Base-by-base conservation (phyloP, 805 yeast genomes). In the Metschnikowia aberdeeniae region DNA sequence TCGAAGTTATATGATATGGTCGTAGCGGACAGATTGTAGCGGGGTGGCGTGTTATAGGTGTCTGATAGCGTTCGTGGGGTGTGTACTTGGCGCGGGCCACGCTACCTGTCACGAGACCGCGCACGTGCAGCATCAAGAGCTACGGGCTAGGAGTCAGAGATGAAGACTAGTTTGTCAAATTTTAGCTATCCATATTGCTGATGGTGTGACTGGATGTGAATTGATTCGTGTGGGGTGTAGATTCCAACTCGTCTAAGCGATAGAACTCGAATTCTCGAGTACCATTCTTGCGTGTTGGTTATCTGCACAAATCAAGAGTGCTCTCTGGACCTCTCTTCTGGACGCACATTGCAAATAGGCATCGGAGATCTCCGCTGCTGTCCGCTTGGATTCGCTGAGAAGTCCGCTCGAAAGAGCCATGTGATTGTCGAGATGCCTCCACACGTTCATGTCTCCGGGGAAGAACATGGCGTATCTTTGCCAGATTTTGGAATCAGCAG, bases 391-490 rank as follows among this genome's bases (percentile, higher is more conserved):
- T 36, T 72, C 78, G 0, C 75, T 71, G 22, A 72, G 67, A 9
- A 73, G 58, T 2, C 89, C 84, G 8, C 87, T 72, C 40, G 77
- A 70, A 35, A 84, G 63, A 0, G 89, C 81, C 58, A 82, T 74
- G 41, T 67, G 68, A 22, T 65, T 60, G 57, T 79, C 77, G 32
- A 90, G 62, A n/a, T 76, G 67, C 27, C 68, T 70, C 98, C 98
- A 92, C 4, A 86, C 74, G 12, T 68, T 66, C 46, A 72, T 70
- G 53, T 84, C 86, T 32, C 76, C 73, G 1, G 97, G 97, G 67
- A 86, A 84, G 55, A 86, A 66, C 50, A 84, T 67, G 0, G 92
- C 89, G 9, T 81, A 75, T 54, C 83, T 76, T 59, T 84, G 86
- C 86, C 92, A 84, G 2, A 71, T 58, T 14, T 44, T 43, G 22